phyloP scores from a whole-genome alignment of 257 asterid genomes.

The Solanum paucissectum region DNA sequence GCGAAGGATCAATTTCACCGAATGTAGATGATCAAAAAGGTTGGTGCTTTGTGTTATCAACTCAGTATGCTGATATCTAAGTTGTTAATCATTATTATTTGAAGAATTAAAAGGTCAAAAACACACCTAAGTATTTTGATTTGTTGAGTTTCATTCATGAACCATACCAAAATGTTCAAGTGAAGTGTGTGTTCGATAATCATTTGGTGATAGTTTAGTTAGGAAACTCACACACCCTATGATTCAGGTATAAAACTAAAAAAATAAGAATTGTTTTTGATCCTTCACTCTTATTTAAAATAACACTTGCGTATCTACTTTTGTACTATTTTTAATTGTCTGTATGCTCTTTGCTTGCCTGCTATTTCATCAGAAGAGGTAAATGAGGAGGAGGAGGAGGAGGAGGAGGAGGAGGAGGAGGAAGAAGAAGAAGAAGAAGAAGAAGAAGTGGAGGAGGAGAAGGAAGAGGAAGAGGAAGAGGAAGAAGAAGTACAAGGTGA shows the following conservation, averaged over 20 bases:
- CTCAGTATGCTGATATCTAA: not conserved
- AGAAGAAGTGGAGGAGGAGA: not conserved
- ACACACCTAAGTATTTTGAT: not conserved
- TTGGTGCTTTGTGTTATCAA: not conserved
- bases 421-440: no score
- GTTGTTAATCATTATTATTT: not conserved
- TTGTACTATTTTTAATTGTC: not conserved
- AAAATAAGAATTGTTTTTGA: not conserved
- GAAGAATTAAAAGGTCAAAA: not conserved
- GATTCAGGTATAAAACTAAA: not conserved
- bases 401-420: not conserved
- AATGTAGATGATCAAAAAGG: not conserved
- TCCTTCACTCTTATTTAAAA: not conserved
- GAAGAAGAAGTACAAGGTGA: not conserved
- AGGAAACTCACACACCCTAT: not conserved
- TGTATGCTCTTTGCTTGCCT: not conserved
- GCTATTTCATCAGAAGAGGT: not conserved
- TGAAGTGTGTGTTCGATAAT: not conserved
- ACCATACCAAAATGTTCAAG: not conserved
- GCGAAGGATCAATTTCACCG: not conserved
- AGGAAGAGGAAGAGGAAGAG: not conserved
- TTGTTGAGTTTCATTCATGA: not conserved
- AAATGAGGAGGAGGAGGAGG: not conserved
- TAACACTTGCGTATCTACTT: not conserved
- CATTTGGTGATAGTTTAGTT: not conserved